Percentiles rank a stretch among this genome's conserved stretches.
Conservation (phyloP, 2,329 filamentous ascomycete genomes). For the Sphaceloma murrayae region DNA sequence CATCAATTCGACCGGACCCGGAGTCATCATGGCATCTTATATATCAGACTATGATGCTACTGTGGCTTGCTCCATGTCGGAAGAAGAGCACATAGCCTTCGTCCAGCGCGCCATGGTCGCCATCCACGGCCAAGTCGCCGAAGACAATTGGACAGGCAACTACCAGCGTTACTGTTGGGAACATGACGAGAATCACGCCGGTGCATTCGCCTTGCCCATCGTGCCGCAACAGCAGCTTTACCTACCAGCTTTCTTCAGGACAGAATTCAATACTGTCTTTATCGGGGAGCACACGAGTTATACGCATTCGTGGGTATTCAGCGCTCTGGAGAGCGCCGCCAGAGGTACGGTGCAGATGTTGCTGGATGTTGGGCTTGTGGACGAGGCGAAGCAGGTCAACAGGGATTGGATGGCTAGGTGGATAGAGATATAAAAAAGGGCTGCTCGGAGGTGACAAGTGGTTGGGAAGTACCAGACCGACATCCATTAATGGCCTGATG, state of each 20-base stretch:
- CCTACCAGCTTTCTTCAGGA: constrained; percentile 63
- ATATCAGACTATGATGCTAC: constrained; percentile 38
- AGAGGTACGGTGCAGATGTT: constrained; percentile 55
- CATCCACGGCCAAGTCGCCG: constrained; percentile 52
- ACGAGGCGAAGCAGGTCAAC: constrained; percentile 57
- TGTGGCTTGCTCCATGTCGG: constrained; percentile 42
- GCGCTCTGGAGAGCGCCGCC: constrained; percentile 57
- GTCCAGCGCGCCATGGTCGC: constrained; percentile 57
- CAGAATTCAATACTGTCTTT: constrained; percentile 59
- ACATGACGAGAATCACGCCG: constrained; percentile 50
- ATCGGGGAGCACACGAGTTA: constrained; percentile 40
- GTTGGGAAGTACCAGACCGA: no score
- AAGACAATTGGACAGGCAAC: constrained; percentile 54
- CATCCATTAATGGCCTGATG: no score
- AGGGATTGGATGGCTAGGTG: constrained; percentile 61
- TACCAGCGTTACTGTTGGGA: constrained; percentile 59
- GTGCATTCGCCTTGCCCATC: constrained; percentile 51
- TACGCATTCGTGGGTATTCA: constrained; percentile 62
- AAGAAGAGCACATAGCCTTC: constrained; percentile 53
- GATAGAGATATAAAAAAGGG: constrained; percentile 34
- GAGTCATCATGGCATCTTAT: constrained; percentile 54
- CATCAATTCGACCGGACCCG: constrained; percentile 54
- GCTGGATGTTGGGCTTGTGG: constrained; percentile 55
- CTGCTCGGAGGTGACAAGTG: neutral
- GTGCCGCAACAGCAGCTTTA: constrained; percentile 60